These are phyloP conservation scores for Coffea eugenioides DNA, from an alignment of 257 asterid species.

Conservation along the genomic window DNA sequence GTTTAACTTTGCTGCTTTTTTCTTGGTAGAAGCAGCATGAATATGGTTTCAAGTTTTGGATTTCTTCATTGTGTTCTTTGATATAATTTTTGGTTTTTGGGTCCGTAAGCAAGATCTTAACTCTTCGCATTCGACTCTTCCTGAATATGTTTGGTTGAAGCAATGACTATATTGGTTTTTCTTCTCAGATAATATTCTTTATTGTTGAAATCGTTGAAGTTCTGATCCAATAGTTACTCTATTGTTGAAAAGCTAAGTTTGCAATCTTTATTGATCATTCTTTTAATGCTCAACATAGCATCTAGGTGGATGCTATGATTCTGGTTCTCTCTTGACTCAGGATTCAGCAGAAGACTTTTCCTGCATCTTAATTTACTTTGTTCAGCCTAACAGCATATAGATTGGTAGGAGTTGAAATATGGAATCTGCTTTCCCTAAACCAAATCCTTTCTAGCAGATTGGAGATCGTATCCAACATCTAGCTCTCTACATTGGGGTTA, in stretches of 20 bases:
- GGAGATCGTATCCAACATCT: conserved; percentile 52
- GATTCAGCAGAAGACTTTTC: neutral
- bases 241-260: neutral
- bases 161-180: neutral
- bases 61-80: neutral
- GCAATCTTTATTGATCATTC: neutral
- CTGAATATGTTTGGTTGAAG: neutral
- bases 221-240: neutral
- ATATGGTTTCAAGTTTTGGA: neutral
- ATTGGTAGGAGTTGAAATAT: neutral
- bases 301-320: neutral
- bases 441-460: conserved; percentile 41
- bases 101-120: neutral
- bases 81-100: neutral
- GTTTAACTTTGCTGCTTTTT: neutral
- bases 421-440: neutral
- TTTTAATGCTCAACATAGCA: neutral
- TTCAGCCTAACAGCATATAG: too few relatives aligned
- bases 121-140: neutral
- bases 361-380: neutral
- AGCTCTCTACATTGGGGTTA: conserved; percentile 65
- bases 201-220: neutral
- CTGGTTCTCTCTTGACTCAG: neutral
- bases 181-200: neutral
- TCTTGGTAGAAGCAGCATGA: neutral